Evolutionary conservation across 495 filamentous ascomycete species (phyloP), one percentile per base, ranked within the genome.

Genomic region (Aspergillus mulundensis): DNA sequence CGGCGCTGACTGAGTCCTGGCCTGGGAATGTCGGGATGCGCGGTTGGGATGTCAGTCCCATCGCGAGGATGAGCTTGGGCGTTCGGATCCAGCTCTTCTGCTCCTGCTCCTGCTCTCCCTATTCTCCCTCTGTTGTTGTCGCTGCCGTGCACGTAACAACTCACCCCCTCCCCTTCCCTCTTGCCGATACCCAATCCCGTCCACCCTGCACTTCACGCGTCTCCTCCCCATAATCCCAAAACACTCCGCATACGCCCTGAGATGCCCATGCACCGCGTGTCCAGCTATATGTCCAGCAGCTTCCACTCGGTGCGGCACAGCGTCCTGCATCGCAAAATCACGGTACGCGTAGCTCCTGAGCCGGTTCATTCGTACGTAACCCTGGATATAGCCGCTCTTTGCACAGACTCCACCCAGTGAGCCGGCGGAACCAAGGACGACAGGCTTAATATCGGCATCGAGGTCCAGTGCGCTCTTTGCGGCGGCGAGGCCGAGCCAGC

Each of bases 331-430:
- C 19, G 87, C 85, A 56, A 86, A 88, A 61, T 89, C 87, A 43
- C 81, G 82, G 64, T 80, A n/a, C n/a, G n/a, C n/a, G n/a, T n/a
- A n/a, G n/a, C n/a, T n/a, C n/a, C n/a, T n/a, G n/a, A n/a, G n/a
- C n/a, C n/a, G n/a, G n/a, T n/a, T n/a, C n/a, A 87, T 63, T 88
- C 87, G 63, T 84, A 84, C 3, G 77, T n/a, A 91, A 77, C 6
- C 84, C 84, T 4, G 81, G 78, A 62, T 90, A 90, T 18, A 87
- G 68, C 0, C 83, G 72, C 24, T 85, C 70, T 77, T 68, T 4
- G 81, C 75, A 89, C 89, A 93, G 40, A 84, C 80, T 19, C 89
- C 88, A 2, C 89, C 89, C n/a, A 91, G 62, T 0, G 82, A 78
- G 8, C 64, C 57, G 7, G 74, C 73, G 1, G 71, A 67, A 10